Conservation (phyloP, 768 basidiomycete species). For the Tremella mesenterica region DNA sequence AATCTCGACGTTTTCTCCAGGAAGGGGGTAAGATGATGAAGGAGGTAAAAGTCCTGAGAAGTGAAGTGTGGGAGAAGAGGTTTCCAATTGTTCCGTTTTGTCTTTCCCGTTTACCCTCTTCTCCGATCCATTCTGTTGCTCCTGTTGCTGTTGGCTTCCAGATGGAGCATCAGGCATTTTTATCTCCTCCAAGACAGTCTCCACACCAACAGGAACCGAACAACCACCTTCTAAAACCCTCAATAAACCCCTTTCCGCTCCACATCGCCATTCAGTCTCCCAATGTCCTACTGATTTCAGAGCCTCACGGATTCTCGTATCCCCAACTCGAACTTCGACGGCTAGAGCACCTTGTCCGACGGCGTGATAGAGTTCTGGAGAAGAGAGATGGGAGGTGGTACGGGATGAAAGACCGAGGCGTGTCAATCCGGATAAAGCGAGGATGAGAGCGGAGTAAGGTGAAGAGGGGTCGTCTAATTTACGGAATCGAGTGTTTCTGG, state of each 20-base stretch:
- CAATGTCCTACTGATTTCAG: conserved; percentile 65
- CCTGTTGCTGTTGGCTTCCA: conserved; percentile 9
- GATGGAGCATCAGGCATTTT: conserved; percentile 38
- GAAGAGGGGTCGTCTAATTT: conserved; percentile 80
- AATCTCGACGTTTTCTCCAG: conserved; percentile 3
- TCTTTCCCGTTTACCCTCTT: no score
- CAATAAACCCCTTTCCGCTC: conserved; percentile 79
- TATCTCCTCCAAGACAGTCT: conserved; percentile 48
- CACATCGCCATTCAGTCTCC: conserved; percentile 64
- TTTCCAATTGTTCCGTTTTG: background rate
- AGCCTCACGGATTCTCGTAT: conserved; percentile 55
- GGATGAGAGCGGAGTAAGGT: conserved; percentile 76
- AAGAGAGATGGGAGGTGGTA: conserved; percentile 61
- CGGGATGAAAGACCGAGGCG: conserved; percentile 61
- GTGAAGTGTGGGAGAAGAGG: conserved; percentile 2
- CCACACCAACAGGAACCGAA: conserved; percentile 87
- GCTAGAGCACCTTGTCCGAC: conserved; percentile 91
- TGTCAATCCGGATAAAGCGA: conserved; percentile 84
- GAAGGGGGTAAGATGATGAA: background rate
- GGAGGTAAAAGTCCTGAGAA: conserved; percentile 1
- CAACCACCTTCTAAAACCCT: conserved; percentile 92
- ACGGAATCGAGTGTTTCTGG: conserved; percentile 79
- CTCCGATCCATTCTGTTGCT: no score
- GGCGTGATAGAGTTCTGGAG: conserved; percentile 67
- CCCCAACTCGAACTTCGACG: conserved; percentile 65